These are phyloP conservation scores for Daldinia childiae DNA, from an alignment of 495 filamentous ascomycete genomes.

Conservation along the genomic window DNA sequence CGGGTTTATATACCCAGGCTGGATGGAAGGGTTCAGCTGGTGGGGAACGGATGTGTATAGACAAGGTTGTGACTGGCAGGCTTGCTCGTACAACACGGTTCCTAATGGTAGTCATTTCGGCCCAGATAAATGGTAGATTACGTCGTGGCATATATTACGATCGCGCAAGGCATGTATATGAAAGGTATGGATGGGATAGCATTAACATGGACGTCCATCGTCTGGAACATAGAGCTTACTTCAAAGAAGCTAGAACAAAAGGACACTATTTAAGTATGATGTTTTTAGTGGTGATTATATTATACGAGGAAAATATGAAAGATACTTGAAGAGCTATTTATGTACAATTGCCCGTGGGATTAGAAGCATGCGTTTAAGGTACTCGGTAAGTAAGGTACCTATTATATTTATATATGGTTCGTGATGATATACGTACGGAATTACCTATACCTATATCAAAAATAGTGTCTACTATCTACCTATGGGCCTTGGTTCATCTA, in stretches of 20 bases:
- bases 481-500: too few relatives aligned
- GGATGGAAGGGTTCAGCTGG: constrained; percentile 70
- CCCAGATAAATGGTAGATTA: constrained; percentile 62
- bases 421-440: too few relatives aligned
- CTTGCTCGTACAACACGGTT: constrained; percentile 64
- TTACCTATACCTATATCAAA: too few relatives aligned
- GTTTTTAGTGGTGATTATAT: neutral
- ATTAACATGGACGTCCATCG: constrained; percentile 7
- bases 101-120: constrained; percentile 66
- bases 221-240: constrained; percentile 23
- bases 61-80: constrained; percentile 71
- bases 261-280: neutral
- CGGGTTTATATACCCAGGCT: constrained; percentile 77
- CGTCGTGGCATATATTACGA: neutral
- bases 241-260: constrained; percentile 5
- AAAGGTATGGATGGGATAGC: constrained; percentile 2
- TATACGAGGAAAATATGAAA: neutral
- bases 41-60: constrained; percentile 81
- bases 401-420: too few relatives aligned
- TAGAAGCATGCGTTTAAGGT: too few relatives aligned
- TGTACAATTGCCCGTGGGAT: too few relatives aligned
- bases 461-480: too few relatives aligned
- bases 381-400: too few relatives aligned
- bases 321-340: neutral
- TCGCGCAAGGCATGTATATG: neutral